These are phyloP conservation scores for Astrothelium macrocarpum DNA, from an alignment of 495 filamentous ascomycete genomes.

Conservation along the genomic window DNA sequence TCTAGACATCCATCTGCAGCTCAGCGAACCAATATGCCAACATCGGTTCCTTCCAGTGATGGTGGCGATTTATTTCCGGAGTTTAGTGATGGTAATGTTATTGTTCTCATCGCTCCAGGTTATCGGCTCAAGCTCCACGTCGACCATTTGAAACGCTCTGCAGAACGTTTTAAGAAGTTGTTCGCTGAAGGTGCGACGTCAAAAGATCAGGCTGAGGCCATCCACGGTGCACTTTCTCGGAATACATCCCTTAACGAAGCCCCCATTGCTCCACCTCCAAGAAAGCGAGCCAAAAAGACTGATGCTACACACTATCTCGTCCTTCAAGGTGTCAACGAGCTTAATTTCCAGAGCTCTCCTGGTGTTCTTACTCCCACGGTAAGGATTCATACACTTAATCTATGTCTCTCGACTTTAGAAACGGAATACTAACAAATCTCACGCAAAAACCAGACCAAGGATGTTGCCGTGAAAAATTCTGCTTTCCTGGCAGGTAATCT, in stretches of 20 bases:
- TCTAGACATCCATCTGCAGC: neutral
- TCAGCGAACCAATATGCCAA: neutral
- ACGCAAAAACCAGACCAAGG: slow-evolving; percentile 9
- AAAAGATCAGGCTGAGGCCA: neutral
- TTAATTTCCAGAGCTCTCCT: neutral
- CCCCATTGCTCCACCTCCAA: neutral
- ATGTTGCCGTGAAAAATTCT: neutral
- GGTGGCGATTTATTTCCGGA: slow-evolving; percentile 10
- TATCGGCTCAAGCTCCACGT: slow-evolving; percentile 21
- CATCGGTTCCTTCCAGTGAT: neutral
- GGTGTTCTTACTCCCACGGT: neutral
- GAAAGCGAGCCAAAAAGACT: neutral
- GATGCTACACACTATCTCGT: neutral
- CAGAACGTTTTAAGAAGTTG: neutral
- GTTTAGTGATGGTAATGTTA: slow-evolving; percentile 24
- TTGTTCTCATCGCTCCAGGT: slow-evolving; percentile 20
- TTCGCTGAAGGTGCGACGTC: neutral
- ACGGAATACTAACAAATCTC: neutral
- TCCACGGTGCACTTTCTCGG: slow-evolving; percentile 28
- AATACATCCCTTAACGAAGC: neutral
- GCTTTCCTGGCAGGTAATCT: neutral
- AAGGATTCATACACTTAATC: neutral
- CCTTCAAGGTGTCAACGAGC: neutral
- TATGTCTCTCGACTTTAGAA: neutral
- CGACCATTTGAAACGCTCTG: neutral